phyloP scores from a whole-genome alignment of 164 flowering plant genomes.

The Chimonanthus salicifolius region DNA sequence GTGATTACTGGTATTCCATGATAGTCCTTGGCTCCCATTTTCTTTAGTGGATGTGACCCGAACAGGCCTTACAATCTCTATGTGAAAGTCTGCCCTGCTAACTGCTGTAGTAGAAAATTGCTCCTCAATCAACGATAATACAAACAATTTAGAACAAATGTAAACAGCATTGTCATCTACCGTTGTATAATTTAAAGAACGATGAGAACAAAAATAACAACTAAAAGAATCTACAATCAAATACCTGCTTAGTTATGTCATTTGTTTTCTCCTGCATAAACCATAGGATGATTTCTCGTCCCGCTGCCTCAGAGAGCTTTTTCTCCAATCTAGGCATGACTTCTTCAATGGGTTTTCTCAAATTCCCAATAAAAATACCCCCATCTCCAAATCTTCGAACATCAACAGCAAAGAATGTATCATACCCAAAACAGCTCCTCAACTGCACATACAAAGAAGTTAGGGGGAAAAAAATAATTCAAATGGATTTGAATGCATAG shows the following conservation, averaged over 20 bases:
- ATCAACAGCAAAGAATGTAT: slow-evolving; percentile 87
- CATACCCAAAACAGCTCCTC: slow-evolving; percentile 81
- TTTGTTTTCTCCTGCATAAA: slow-evolving; percentile 83
- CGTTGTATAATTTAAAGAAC: neutral
- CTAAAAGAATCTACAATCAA: neutral
- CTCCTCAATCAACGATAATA: too few species aligned
- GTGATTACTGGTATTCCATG: too few species aligned
- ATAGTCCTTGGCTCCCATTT: too few species aligned
- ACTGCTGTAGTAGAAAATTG: too few species aligned
- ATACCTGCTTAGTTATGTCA: slow-evolving; percentile 84
- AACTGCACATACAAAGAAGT: slow-evolving; percentile 40
- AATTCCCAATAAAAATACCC: slow-evolving; percentile 85
- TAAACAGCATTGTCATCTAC: neutral
- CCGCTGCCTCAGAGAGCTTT: slow-evolving; percentile 82
- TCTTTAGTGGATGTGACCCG: too few species aligned
- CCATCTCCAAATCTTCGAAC: slow-evolving; percentile 96
- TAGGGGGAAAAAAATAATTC: too few species aligned
- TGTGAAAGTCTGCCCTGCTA: too few species aligned
- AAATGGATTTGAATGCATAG: too few species aligned
- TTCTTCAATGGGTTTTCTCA: slow-evolving; percentile 85
- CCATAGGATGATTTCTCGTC: slow-evolving; percentile 81
- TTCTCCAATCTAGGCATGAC: slow-evolving; percentile 80
- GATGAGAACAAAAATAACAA: neutral
- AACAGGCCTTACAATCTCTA: too few species aligned
- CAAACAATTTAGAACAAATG: neutral